Evolutionary conservation across 2,329 filamentous ascomycete species (phyloP).

Genomic region (Fusarium armeniacum): DNA sequence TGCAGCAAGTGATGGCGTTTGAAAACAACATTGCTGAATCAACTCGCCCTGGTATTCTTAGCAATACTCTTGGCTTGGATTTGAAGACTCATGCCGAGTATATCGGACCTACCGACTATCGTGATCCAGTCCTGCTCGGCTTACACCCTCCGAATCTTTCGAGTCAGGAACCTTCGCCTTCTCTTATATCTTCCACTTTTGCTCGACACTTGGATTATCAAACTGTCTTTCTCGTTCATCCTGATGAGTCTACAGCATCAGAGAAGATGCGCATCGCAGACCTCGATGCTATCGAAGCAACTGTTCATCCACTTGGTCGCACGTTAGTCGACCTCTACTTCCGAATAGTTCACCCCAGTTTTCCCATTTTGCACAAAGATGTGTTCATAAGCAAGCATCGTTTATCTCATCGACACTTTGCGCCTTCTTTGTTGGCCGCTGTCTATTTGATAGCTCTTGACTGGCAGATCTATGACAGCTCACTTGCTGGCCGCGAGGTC

Average conservation of each 20-base stretch:
- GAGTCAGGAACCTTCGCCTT: constrained; percentile 25
- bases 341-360: constrained; percentile 70
- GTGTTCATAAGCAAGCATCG: constrained; percentile 74
- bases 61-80: constrained; percentile 67
- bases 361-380: constrained; percentile 71
- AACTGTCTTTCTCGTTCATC: constrained; percentile 56
- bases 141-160: constrained; percentile 66
- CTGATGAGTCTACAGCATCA: constrained; percentile 54
- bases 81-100: constrained; percentile 71
- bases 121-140: constrained; percentile 69
- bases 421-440: constrained; percentile 70
- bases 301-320: constrained; percentile 73
- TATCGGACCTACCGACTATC: constrained; percentile 70
- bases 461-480: constrained; percentile 71
- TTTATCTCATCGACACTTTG: constrained; percentile 69
- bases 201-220: constrained; percentile 54
- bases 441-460: constrained; percentile 74
- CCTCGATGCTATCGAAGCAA: constrained; percentile 68
- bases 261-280: constrained; percentile 59
- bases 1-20: constrained; percentile 34
- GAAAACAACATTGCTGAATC: constrained; percentile 38
- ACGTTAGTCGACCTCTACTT: constrained; percentile 78
- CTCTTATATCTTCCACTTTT: constrained; percentile 37
- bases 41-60: constrained; percentile 53
- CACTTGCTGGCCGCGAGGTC: constrained; percentile 57